phyloP scores from a whole-genome alignment of 352 stramenopile species.

The Phytophthora crassamura region DNA sequence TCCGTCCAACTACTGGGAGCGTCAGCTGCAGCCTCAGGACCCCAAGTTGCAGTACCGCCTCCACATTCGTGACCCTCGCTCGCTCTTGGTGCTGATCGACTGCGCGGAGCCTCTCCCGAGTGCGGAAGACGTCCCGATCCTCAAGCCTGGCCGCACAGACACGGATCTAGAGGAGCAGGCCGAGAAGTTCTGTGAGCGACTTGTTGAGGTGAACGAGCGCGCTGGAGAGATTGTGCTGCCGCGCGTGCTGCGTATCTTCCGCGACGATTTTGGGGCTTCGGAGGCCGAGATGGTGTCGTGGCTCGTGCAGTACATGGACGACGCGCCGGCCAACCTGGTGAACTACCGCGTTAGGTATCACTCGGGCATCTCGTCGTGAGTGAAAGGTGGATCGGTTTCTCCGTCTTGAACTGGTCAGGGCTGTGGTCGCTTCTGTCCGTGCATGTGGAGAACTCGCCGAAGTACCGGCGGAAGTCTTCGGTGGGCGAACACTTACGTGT shows the following conservation, averaged over 20 bases:
- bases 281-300: constrained; percentile 88
- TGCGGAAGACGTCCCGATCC: constrained; percentile 70
- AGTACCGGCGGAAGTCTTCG: neutral
- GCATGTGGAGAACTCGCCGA: constrained; percentile 1
- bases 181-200: constrained; percentile 74
- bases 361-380: constrained; percentile 72
- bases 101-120: constrained; percentile 67
- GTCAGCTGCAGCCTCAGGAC: constrained; percentile 82
- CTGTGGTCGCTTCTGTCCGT: constrained; percentile 13
- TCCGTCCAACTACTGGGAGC: constrained; percentile 88
- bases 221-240: constrained; percentile 70
- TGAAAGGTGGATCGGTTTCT: constrained; percentile 18
- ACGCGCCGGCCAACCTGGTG: constrained; percentile 70
- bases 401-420: constrained; percentile 17
- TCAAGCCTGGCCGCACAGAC: constrained; percentile 83
- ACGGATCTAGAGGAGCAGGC: constrained; percentile 88
- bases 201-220: constrained; percentile 68
- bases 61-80: constrained; percentile 87
- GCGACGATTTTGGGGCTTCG: constrained; percentile 86
- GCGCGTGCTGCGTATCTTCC: constrained; percentile 82
- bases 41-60: constrained; percentile 86
- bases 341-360: constrained; percentile 83
- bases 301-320: constrained; percentile 86
- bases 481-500: neutral
- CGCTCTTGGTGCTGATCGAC: constrained; percentile 83